A percentile compares a stretch with the other conserved stretches of the same genome.
These are phyloP conservation scores for Chamaenerion angustifolium DNA, from an alignment of 345 rosid genomes.

Conservation along the genomic window DNA sequence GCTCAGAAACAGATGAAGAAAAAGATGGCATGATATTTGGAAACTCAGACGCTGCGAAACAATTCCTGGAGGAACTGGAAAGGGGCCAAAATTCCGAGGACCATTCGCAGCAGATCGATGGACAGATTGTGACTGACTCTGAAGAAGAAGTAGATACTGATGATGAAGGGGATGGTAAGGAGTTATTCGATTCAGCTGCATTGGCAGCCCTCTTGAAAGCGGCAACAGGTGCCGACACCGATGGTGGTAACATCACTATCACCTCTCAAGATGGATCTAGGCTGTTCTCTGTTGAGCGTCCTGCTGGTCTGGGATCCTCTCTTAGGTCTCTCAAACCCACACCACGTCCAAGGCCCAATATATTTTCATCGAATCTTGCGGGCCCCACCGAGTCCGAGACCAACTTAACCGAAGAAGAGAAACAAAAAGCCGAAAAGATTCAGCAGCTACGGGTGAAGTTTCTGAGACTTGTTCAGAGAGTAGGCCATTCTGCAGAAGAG, in stretches of 20 bases:
- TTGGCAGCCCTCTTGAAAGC: constrained; percentile 90
- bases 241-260: constrained; percentile 44
- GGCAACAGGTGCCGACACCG: constrained; percentile 58
- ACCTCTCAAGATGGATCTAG: constrained; percentile 79
- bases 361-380: constrained; percentile 35
- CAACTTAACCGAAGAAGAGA: constrained; percentile 77
- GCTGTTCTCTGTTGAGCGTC: constrained; percentile 83
- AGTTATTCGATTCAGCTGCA: constrained; percentile 79
- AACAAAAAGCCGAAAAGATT: constrained; percentile 60
- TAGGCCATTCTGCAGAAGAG: constrained; percentile 74
- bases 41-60: constrained; percentile 68
- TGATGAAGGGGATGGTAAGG: constrained; percentile 67
- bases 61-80: constrained; percentile 72
- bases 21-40: constrained; percentile 56
- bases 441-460: constrained; percentile 66
- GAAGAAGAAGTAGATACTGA: constrained; percentile 88
- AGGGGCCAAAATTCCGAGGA: constrained; percentile 43
- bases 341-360: constrained; percentile 38
- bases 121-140: constrained; percentile 73
- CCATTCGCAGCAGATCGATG: constrained; percentile 50
- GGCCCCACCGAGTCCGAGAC: constrained; percentile 32
- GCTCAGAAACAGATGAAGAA: constrained; percentile 45
- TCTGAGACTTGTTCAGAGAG: constrained; percentile 71
- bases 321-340: constrained; percentile 57
- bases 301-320: constrained; percentile 87